Evolutionary conservation across 345 rosid species (phyloP).

Genomic region (Boechera stricta): DNA sequence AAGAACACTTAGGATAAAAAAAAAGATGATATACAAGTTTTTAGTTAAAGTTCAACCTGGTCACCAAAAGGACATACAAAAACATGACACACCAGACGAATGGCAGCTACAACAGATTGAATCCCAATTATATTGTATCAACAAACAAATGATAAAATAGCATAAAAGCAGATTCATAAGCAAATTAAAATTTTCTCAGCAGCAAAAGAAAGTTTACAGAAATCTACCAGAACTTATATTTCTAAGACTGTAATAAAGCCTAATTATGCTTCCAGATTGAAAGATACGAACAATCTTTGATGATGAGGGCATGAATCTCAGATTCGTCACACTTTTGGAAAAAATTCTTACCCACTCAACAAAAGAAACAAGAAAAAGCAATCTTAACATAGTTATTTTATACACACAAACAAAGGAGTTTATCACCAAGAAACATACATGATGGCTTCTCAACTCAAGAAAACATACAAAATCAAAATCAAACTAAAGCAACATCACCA

Average conservation of each 20-base stretch:
- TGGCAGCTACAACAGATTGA: conserved; percentile 1
- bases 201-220: neutral
- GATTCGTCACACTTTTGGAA: too few species aligned
- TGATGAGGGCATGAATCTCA: too few species aligned
- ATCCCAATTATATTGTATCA: neutral
- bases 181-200: neutral
- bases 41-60: neutral
- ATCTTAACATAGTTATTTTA: neutral
- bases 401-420: neutral
- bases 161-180: conserved; percentile 1
- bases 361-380: neutral
- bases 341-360: neutral
- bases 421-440: neutral
- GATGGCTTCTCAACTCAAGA: conserved; percentile 17
- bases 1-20: neutral
- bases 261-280: neutral
- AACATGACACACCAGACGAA: neutral
- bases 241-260: neutral
- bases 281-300: neutral
- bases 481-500: too few species aligned
- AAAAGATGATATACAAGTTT: neutral
- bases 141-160: neutral
- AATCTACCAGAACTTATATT: conserved; percentile 1
- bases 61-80: neutral
- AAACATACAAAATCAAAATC: neutral